Evolutionary conservation across 768 basidiomycete genomes (phyloP), one percentile per base, ranked within the genome.

Genomic region (Sarcodon aspratus): DNA sequence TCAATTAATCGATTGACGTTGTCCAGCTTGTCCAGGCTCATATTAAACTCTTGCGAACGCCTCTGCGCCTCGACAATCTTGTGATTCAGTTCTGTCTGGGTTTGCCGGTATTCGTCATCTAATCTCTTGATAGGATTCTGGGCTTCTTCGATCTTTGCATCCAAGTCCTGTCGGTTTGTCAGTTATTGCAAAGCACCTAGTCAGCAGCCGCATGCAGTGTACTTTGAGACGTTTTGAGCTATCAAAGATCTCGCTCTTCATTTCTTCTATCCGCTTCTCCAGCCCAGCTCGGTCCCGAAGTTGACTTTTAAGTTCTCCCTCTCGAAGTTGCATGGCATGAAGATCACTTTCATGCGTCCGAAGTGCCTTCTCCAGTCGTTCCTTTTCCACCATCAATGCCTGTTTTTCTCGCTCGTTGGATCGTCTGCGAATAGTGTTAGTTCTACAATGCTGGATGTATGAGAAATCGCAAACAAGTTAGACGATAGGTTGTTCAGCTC

Each of bases 401-500:
- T 78, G 74, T 54, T 71, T 75, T 52, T 87, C 81, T 48, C 78
- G 73, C 42, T 88, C 85, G 54, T 73, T 71, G 35, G 69, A 63
- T n/a, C 80, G 83, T 31, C 86, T 89, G 54, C 36, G 43, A 49
- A 2, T 21, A 46, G 38, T 15, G 44, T 50, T 33, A 53, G 38
- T 40, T 12, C 9, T 33, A 36, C 37, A 33, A 50, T 12, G 31
- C n/a, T 18, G 13, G 31, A 42, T 38, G 37, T 1, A 43, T 7
- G 18, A 27, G 18, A 40, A 48, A n/a, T 7, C 47, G 42, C 37
- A 59, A 56, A 95, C 93, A 91, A 70, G 52, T 83, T 72, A 12
- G 66, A 67, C 1, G 73, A 69, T 18, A 94, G 61, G 1, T 66
- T 64, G 48, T 85, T 79, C 6, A 96, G 69, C 58, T 96, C 83